Conservation (phyloP, 495 filamentous ascomycete species). For the Thermothielavioides terrestris region DNA sequence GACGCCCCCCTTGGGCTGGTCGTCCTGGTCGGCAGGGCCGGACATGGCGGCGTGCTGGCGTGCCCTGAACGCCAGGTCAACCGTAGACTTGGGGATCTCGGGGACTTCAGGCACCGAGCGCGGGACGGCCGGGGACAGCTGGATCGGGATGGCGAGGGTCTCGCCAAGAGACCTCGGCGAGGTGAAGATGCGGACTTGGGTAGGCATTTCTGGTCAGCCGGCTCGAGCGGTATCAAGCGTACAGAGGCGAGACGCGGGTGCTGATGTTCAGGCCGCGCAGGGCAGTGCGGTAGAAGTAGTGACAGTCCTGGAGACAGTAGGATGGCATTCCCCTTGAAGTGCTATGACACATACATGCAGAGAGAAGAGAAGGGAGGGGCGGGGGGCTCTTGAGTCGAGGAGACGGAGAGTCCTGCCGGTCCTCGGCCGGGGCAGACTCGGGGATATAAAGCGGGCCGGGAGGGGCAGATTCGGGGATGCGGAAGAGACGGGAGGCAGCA, state of each 20-base stretch:
- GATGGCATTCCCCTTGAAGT: conserved; percentile 57
- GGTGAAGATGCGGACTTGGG: conserved; percentile 53
- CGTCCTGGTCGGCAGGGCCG: conserved; percentile 29
- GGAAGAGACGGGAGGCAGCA: neutral
- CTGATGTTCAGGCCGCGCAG: conserved; percentile 72
- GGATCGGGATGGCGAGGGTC: conserved; percentile 41
- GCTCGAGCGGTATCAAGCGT: conserved; percentile 45
- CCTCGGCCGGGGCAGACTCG: conserved; percentile 13
- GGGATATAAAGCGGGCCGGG: conserved; percentile 16
- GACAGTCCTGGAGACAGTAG: conserved; percentile 79
- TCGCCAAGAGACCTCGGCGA: conserved; percentile 64
- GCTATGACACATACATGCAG: neutral
- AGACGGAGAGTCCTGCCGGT: conserved; percentile 2
- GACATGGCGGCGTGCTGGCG: conserved; percentile 23
- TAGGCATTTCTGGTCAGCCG: conserved; percentile 41
- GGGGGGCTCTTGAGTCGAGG: neutral
- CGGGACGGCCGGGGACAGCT: conserved; percentile 19
- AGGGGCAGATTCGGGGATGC: neutral
- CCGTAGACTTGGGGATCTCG: conserved; percentile 23
- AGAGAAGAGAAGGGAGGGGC: neutral
- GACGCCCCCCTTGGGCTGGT: conserved; percentile 51
- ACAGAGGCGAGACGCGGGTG: conserved; percentile 64
- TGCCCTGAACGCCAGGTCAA: conserved; percentile 19
- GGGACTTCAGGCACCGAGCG: conserved; percentile 24
- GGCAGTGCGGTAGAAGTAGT: conserved; percentile 86